phyloP scores from a whole-genome alignment of 169 alveolate genomes.

The Perkinsus chesapeaki region DNA sequence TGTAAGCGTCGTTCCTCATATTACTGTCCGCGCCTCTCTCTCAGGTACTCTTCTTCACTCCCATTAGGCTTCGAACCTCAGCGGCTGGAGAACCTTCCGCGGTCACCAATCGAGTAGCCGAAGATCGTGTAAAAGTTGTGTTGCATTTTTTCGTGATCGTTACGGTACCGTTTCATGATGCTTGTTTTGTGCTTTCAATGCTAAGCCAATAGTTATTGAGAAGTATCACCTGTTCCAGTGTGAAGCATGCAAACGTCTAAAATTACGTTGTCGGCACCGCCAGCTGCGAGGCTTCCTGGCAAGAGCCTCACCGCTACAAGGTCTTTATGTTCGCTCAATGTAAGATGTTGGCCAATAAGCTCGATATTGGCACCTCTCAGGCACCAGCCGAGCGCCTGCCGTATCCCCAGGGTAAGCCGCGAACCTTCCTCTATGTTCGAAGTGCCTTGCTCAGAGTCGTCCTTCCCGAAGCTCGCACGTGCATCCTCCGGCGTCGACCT shows the following conservation, averaged over 20 bases:
- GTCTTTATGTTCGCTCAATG: background rate
- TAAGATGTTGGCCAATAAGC: background rate
- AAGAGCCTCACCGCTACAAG: background rate
- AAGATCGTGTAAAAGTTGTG: too few relatives aligned
- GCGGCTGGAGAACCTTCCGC: too few relatives aligned
- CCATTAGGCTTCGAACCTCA: too few relatives aligned
- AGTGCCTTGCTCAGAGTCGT: background rate
- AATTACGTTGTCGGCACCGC: background rate
- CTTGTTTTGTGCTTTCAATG: background rate
- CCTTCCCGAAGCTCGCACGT: background rate
- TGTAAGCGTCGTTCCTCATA: background rate
- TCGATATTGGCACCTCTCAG: background rate
- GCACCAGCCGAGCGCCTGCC: background rate
- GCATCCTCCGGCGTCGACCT: background rate
- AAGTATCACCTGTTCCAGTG: too few relatives aligned
- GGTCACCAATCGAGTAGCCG: too few relatives aligned
- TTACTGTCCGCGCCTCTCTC: background rate
- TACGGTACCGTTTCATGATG: background rate
- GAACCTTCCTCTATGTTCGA: too few relatives aligned
- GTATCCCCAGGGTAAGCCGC: background rate
- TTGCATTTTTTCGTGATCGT: too few relatives aligned
- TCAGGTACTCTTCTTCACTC: background rate
- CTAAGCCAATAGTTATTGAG: background rate
- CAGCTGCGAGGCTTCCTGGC: background rate
- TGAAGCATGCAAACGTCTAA: background rate